These are phyloP conservation scores for Solanum hybrid DNA, from an alignment of 305 asterid species.

Conservation along the genomic window DNA sequence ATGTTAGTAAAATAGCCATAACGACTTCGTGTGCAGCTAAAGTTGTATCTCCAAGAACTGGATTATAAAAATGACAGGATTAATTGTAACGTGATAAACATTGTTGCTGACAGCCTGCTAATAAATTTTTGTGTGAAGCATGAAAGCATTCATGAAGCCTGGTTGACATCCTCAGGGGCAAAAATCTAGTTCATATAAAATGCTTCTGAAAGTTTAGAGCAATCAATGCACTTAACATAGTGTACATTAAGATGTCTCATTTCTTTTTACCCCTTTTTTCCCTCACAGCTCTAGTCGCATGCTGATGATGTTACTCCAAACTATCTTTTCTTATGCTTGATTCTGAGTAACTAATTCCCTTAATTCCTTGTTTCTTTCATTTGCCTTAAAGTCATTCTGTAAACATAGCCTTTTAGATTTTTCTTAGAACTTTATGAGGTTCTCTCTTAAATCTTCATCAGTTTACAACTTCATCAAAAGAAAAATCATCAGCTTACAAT, in stretches of 20 bases:
- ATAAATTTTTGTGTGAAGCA: background rate
- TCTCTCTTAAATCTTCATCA: background rate
- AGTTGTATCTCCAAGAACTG: background rate
- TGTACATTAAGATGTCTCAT: background rate
- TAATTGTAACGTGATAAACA: background rate
- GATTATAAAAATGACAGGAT: background rate
- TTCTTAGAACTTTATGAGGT: background rate
- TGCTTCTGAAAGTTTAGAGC: background rate
- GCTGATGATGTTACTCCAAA: background rate
- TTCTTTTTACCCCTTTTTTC: background rate
- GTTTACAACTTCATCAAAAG: background rate
- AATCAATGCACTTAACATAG: background rate
- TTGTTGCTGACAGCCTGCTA: background rate
- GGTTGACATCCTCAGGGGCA: background rate
- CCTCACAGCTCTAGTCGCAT: background rate
- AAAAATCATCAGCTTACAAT: background rate
- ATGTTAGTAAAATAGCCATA: background rate
- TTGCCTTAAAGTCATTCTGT: background rate
- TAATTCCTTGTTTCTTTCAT: background rate
- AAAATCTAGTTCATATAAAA: background rate
- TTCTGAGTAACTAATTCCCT: background rate
- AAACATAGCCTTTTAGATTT: too few relatives aligned
- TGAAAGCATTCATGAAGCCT: background rate
- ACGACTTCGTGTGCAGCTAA: background rate
- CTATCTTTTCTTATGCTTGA: background rate